A percentile compares a stretch with the other conserved stretches of the same genome.
phyloP scores from a whole-genome alignment of 768 basidiomycete genomes.

The Lactarius deliciosus region DNA sequence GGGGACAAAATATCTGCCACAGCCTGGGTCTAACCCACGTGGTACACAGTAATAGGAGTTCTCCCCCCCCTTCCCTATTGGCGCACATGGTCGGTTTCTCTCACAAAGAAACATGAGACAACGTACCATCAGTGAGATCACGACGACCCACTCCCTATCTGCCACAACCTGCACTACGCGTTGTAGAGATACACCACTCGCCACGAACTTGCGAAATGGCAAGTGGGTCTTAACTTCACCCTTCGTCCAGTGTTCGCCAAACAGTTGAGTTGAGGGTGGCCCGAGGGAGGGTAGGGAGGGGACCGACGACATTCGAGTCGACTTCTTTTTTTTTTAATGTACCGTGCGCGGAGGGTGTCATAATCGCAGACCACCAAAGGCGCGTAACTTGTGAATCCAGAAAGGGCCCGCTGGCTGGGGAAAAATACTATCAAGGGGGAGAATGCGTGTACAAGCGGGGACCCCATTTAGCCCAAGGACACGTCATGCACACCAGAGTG shows the following conservation, averaged over 20 bases:
- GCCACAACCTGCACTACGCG: conserved; percentile 1
- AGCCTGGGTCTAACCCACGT: conserved; percentile 10
- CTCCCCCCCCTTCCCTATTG: background rate
- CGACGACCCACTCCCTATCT: conserved; percentile 23
- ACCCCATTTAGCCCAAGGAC: conserved; percentile 18
- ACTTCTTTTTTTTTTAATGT: background rate
- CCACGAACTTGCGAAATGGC: conserved; percentile 19
- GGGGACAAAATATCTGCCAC: background rate
- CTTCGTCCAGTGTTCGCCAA: conserved; percentile 1
- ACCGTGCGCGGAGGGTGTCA: conserved; percentile 5
- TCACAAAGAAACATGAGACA: background rate
- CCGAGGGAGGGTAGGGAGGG: background rate
- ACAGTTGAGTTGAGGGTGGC: conserved; percentile 5
- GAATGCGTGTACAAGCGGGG: conserved; percentile 12
- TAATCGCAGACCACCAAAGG: conserved; percentile 21
- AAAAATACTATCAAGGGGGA: background rate
- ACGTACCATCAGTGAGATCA: conserved; percentile 12
- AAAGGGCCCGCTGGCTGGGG: conserved; percentile 16
- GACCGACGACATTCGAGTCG: background rate
- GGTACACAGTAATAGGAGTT: conserved; percentile 1
- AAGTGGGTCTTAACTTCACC: conserved; percentile 11
- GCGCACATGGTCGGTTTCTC: background rate
- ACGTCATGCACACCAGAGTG: background rate
- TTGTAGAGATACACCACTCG: background rate
- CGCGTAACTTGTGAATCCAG: conserved; percentile 13